Evolutionary conservation across 768 basidiomycete species (phyloP).

Genomic region (Sistotremastrum niveocremeum): DNA sequence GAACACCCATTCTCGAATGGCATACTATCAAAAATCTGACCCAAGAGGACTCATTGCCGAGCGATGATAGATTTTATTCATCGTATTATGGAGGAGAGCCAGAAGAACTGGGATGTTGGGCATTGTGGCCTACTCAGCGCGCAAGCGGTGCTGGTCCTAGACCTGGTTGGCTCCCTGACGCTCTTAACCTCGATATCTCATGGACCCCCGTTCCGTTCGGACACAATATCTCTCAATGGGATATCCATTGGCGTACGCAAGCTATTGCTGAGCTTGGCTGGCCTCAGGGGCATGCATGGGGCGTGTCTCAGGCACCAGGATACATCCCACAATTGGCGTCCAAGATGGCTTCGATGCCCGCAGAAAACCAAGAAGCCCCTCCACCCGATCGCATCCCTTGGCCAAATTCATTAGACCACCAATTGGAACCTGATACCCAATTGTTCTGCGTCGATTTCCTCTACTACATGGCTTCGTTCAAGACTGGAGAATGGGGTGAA

Average conservation of each 20-base stretch:
- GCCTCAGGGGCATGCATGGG: too few species aligned
- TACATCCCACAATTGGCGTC: too few species aligned
- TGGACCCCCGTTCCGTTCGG: too few species aligned
- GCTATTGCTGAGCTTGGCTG: too few species aligned
- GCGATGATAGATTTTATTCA: too few species aligned
- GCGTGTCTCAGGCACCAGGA: too few species aligned
- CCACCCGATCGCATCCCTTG: constrained; percentile 1
- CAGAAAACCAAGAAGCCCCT: background rate
- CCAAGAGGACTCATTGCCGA: background rate
- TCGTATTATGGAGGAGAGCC: constrained; percentile 16
- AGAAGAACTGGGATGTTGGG: constrained; percentile 17
- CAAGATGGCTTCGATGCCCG: background rate
- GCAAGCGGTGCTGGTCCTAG: too few species aligned
- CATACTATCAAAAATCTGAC: constrained; percentile 38
- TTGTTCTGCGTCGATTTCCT: constrained; percentile 9
- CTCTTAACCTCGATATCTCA: too few species aligned
- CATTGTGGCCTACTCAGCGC: constrained; percentile 8
- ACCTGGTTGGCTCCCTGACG: too few species aligned
- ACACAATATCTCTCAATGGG: too few species aligned
- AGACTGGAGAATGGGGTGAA: constrained; percentile 42
- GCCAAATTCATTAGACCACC: background rate
- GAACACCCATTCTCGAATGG: constrained; percentile 46
- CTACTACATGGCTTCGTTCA: constrained; percentile 7
- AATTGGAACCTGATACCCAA: constrained; percentile 9
- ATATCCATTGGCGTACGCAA: too few species aligned